Base-by-base conservation (phyloP, 108 stramenopile genomes). In the Cyclotella kingstonii region DNA sequence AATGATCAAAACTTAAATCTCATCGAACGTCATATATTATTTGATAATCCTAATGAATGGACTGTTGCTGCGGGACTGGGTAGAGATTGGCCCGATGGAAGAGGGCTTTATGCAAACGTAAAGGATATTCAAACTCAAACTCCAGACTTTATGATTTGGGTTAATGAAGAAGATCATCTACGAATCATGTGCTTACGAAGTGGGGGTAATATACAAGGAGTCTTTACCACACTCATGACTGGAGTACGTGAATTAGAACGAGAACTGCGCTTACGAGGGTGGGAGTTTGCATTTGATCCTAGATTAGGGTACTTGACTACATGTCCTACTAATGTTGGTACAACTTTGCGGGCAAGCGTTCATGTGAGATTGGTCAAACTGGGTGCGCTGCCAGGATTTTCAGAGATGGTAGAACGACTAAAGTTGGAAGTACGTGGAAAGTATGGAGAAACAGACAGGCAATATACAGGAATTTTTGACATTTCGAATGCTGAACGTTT, bases 91-190 rank as follows among this genome's bases (percentile, higher is more conserved):
- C 94, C 94, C 10, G 90, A 95, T 51, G 91, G 79, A 4, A 71
- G 94, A 44, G 94, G 87, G 10, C 70, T 93, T 19, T 95, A 84
- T 56, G 63, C 77, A 39, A 76, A 77, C 30, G 79, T 75, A 27
- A 36, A 64, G 3, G 35, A 87, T 43, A 23, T 63, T 15, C 26
- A 40, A 26, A 30, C 10, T 19, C 35, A 87, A 54, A 85, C 74
- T 54, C 86, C 91, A 6, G 81, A 84, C 47, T 85, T 93, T 38
- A 81, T 96, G 63, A 85, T 93, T 36, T 96, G 95, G 95, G 70
- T 89, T 43, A 94, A 94, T 73, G 86, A 87, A 63, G 91, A 94
- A 68, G 95, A 96, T 61, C 95, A 96, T 68, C 53, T 94, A 41
- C 81, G 95, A 35, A 79, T 95, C 42, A 94, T 95, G 64, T 81